Conservation (phyloP, 2,329 filamentous ascomycete species). For the Aspergillus proliferans region DNA sequence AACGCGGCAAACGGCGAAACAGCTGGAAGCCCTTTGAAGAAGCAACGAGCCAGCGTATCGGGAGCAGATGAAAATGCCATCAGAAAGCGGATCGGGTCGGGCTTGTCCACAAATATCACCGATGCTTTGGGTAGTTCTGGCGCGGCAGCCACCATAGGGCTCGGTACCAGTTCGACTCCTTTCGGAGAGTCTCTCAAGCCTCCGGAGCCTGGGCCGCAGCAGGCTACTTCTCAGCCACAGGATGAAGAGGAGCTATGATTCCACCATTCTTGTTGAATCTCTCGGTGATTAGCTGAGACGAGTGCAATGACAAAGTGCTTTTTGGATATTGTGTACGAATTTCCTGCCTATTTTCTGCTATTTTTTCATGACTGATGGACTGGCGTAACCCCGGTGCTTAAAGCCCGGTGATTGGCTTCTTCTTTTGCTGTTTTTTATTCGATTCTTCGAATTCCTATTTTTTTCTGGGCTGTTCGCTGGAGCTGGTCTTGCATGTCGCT, state of each 20-base stretch:
- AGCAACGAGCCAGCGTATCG: conserved; percentile 42
- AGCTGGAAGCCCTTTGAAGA: conserved; percentile 43
- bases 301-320: no score
- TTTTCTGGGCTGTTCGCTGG: neutral
- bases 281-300: no score
- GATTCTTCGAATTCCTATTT: neutral
- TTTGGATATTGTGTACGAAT: no score
- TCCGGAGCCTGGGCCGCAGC: conserved; percentile 3
- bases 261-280: no score
- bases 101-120: conserved; percentile 33
- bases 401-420: neutral
- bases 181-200: conserved; percentile 17
- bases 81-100: conserved; percentile 35
- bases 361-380: neutral
- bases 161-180: conserved; percentile 4
- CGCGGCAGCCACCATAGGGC: conserved; percentile 10
- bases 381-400: conserved; percentile 1
- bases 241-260: conserved; percentile 27
- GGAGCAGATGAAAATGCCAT: conserved; percentile 36
- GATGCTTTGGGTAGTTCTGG: conserved; percentile 25
- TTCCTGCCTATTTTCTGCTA: neutral
- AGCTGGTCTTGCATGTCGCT: neutral
- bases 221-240: conserved; percentile 1
- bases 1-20: conserved; percentile 30
- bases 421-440: neutral